Conservation (phyloP, 495 filamentous ascomycete genomes). For the Xylaria venustula region DNA sequence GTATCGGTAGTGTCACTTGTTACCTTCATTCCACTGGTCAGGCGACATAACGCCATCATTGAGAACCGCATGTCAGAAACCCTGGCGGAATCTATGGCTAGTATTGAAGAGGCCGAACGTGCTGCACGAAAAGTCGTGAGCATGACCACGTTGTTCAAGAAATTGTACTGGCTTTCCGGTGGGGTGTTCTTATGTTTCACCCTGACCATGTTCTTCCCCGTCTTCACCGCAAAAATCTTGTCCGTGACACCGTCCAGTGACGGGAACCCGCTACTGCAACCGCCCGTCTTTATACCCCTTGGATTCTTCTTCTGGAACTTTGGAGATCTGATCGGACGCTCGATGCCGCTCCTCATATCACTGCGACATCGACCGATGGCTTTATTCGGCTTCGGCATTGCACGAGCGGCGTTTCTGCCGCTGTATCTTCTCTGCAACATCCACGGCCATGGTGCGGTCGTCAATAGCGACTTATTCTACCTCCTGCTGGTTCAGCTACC, state of each 20-base stretch:
- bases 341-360: slow-evolving; percentile 60
- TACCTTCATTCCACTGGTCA: slow-evolving; percentile 49
- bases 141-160: slow-evolving; percentile 65
- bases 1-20: slow-evolving; percentile 59
- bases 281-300: slow-evolving; percentile 80
- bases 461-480: slow-evolving; percentile 85
- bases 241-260: slow-evolving; percentile 60
- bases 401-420: slow-evolving; percentile 70
- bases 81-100: slow-evolving; percentile 41
- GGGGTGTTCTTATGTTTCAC: slow-evolving; percentile 76
- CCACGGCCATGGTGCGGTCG: slow-evolving; percentile 61
- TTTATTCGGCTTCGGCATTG: slow-evolving; percentile 63
- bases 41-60: slow-evolving; percentile 41
- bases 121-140: slow-evolving; percentile 57
- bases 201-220: slow-evolving; percentile 90
- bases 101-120: slow-evolving; percentile 46
- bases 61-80: slow-evolving; percentile 37
- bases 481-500: slow-evolving; percentile 75
- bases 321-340: slow-evolving; percentile 76
- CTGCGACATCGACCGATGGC: slow-evolving; percentile 59
- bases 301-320: slow-evolving; percentile 93
- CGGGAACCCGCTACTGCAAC: slow-evolving; percentile 58
- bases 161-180: slow-evolving; percentile 67
- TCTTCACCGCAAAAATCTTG: slow-evolving; percentile 80
- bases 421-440: slow-evolving; percentile 90